Percentiles rank a stretch among this genome's conserved stretches.
These are phyloP conservation scores for Amniculicola lignicola DNA, from an alignment of 495 filamentous ascomycete species.

Conservation along the genomic window DNA sequence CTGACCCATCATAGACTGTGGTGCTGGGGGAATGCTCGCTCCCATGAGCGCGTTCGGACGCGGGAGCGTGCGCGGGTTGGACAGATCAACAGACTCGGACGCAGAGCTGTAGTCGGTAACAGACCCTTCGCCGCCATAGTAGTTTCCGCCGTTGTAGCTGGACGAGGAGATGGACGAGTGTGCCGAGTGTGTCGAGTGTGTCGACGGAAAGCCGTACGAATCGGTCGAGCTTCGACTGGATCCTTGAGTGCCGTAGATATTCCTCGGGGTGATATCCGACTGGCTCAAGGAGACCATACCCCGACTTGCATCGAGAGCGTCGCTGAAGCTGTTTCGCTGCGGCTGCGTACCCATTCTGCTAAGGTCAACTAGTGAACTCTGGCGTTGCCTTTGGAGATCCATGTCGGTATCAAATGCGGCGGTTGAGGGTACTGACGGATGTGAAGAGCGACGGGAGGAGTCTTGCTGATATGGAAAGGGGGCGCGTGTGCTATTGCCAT, in stretches of 20 bases:
- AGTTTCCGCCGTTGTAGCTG: slow-evolving; percentile 61
- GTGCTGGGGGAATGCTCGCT: slow-evolving; percentile 69
- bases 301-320: slow-evolving; percentile 82
- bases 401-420: slow-evolving; percentile 47
- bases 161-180: slow-evolving; percentile 91
- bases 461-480: slow-evolving; percentile 59
- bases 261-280: slow-evolving; percentile 71
- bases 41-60: slow-evolving; percentile 69
- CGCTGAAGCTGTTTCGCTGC: slow-evolving; percentile 63
- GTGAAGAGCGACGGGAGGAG: slow-evolving; percentile 73
- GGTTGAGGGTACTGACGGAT: slow-evolving; percentile 74
- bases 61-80: slow-evolving; percentile 75
- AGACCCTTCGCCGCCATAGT: slow-evolving; percentile 75
- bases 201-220: slow-evolving; percentile 87
- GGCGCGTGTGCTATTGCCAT: slow-evolving; percentile 55
- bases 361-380: slow-evolving; percentile 62
- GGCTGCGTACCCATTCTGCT: slow-evolving; percentile 57
- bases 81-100: slow-evolving; percentile 80
- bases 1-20: slow-evolving; percentile 96
- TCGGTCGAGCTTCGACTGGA: slow-evolving; percentile 70
- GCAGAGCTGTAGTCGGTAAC: slow-evolving; percentile 93
- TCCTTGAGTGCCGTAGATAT: slow-evolving; percentile 71
- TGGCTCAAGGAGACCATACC: slow-evolving; percentile 97
- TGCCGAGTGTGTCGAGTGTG: slow-evolving; percentile 90
- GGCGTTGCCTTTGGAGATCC: slow-evolving; percentile 47